Percentiles rank a stretch among this genome's conserved stretches.
These are phyloP conservation scores for Combretum micranthum DNA, from an alignment of 345 rosid species.

Conservation along the genomic window DNA sequence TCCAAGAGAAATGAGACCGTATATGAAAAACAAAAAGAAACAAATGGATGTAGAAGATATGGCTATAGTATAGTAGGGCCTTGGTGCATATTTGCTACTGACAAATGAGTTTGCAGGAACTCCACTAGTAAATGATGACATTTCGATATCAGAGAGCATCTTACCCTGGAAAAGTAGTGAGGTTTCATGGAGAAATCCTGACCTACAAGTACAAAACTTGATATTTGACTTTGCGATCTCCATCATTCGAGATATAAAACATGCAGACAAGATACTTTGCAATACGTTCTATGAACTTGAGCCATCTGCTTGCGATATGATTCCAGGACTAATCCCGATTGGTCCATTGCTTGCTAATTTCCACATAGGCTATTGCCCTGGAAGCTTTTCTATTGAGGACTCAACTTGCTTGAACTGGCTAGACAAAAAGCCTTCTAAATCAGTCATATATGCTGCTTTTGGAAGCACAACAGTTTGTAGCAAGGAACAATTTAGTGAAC, in stretches of 20 bases:
- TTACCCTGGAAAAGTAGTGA: conserved; percentile 15
- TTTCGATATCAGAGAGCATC: conserved; percentile 12
- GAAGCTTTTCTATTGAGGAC: conserved; percentile 24
- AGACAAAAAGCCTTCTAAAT: conserved; percentile 20
- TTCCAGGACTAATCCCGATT: conserved; percentile 16
- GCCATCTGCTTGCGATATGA: conserved; percentile 5
- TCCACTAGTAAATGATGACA: conserved; percentile 1
- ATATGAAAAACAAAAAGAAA: too few species aligned
- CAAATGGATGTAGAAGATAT: too few species aligned
- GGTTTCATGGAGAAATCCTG: conserved; percentile 12
- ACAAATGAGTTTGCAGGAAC: conserved; percentile 9
- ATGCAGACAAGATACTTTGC: conserved; percentile 12
- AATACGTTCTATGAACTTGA: conserved; percentile 26
- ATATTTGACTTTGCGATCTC: background rate
- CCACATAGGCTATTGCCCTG: background rate
- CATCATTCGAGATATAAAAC: background rate
- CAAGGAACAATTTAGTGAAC: conserved; percentile 24
- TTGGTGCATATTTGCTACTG: too few species aligned
- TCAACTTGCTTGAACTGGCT: conserved; percentile 33
- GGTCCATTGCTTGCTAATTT: conserved; percentile 21
- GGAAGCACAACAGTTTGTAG: conserved; percentile 19
- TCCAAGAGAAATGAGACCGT: too few species aligned
- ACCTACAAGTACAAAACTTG: background rate
- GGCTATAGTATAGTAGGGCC: too few species aligned
- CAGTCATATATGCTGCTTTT: conserved; percentile 44